Conservation (phyloP, 106 monocot species). For the Acorus gramineus region DNA sequence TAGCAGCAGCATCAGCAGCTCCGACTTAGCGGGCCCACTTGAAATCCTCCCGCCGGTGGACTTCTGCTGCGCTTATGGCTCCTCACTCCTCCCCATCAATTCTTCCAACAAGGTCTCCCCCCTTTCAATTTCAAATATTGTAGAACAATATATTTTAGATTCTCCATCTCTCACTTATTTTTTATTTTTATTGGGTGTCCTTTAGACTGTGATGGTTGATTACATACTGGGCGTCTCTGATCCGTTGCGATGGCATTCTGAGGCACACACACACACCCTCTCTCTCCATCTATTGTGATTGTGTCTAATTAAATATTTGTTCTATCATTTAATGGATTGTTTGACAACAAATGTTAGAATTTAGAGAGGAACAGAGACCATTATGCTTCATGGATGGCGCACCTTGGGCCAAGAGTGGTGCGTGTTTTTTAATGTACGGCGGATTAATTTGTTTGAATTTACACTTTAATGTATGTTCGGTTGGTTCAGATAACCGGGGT, state of each 20-base stretch:
- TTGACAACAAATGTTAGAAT: constrained; percentile 35
- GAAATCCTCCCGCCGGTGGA: constrained; percentile 59
- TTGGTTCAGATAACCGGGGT: constrained; percentile 48
- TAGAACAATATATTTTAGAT: background rate
- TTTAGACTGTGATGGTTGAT: constrained; percentile 65
- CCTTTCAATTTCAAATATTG: background rate
- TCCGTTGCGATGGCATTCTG: constrained; percentile 68
- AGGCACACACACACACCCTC: constrained; percentile 12
- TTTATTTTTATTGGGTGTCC: background rate
- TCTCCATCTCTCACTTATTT: background rate
- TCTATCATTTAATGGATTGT: background rate
- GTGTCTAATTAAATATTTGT: background rate
- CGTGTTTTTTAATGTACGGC: background rate
- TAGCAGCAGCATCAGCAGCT: no score
- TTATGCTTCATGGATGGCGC: constrained; percentile 71
- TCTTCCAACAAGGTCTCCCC: constrained; percentile 26
- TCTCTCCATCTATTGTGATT: background rate
- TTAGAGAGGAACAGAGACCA: constrained; percentile 67
- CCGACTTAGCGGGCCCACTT: constrained; percentile 27
- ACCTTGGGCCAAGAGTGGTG: constrained; percentile 65
- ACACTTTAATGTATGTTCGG: background rate
- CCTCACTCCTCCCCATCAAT: constrained; percentile 68
- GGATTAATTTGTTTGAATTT: constrained; percentile 1
- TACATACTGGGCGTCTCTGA: constrained; percentile 84
- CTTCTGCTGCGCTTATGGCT: constrained; percentile 88